Evolutionary conservation across 2,329 filamentous ascomycete species (phyloP), one percentile per base, ranked within the genome.

Genomic region (Aureobasidium lini): DNA sequence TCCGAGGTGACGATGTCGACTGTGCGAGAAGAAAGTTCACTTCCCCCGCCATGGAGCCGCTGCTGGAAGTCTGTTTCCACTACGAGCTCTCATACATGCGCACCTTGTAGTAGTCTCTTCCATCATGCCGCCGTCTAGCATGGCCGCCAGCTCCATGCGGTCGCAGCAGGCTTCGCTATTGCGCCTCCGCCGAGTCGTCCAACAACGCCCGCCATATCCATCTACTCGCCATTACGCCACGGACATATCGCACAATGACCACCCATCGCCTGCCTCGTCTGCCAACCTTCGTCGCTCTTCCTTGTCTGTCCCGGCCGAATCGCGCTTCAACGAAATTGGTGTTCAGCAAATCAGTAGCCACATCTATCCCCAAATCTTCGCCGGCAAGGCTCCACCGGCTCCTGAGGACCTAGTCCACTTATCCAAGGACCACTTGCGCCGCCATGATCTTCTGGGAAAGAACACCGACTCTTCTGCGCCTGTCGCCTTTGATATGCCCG

Each of bases 291-390:
- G 48, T 18, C 62, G 64, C 50, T 66, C 72, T 68, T 75, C 32
- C 67, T 57, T 72, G n/a, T 64, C 67, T 0, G 62, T 68, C 18
- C 60, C 73, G n/a, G 74, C 77, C 6, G 75, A 81, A 60, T 79
- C 90, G 50, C 85, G 94, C 65, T 90, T 88, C 77, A 99, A 95
- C 75, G 89, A 95, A 66, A 92, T 99, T 67, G 90, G 90, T 57
- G 90, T 99, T 40, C 94, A 99, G 75, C 93, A 97, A 69, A 78
- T 99, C 66, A 96, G 91, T 78, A 80, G 81, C 61, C 82, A 92
- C 76, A 81, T 99, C 46, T 89, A 93, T 72, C 71, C 82, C 1
- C 94, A 97, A 73, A 76, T 99, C 43, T 99, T 99, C 69, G 84
- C 83, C 4, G 75, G 78, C 40, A 76, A 76, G 49, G 69, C 73